Conservation (phyloP, 2,329 filamentous ascomycete genomes). For the Pseudocercospora fuligena region DNA sequence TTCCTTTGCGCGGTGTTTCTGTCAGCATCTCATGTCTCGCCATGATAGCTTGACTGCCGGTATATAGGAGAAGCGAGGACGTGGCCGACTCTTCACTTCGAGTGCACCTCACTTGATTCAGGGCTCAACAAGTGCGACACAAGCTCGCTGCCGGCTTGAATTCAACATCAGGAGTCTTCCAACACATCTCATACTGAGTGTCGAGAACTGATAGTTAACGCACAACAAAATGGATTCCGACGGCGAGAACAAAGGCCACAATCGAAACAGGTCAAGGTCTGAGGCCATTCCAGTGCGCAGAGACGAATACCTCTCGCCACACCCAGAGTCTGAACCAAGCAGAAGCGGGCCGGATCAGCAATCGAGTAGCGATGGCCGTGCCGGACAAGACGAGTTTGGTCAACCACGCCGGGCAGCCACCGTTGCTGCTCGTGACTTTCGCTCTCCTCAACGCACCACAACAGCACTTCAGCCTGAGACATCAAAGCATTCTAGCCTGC, state of each 20-base stretch:
- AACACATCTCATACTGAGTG: no score
- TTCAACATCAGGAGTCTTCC: not conserved
- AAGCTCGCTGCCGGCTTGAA: not conserved
- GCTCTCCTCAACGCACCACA: conserved; percentile 15
- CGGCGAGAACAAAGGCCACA: not conserved
- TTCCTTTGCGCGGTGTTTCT: not conserved
- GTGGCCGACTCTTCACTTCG: not conserved
- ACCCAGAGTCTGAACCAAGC: not conserved
- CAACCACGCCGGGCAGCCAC: conserved; percentile 25
- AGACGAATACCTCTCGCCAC: conserved; percentile 13
- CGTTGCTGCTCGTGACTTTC: conserved; percentile 13
- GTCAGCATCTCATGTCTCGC: not conserved
- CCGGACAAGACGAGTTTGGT: conserved; percentile 11
- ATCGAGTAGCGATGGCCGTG: conserved; percentile 1
- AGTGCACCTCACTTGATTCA: not conserved
- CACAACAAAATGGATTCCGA: not conserved
- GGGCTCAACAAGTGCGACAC: not conserved
- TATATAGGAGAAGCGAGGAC: no score
- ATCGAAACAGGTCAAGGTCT: conserved; percentile 14
- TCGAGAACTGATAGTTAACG: not conserved
- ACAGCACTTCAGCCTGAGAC: conserved; percentile 16
- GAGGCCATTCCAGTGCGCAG: conserved; percentile 17
- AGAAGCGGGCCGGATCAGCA: conserved; percentile 7
- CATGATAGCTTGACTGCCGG: not conserved
- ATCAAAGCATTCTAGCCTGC: conserved; percentile 14